phyloP scores from a whole-genome alignment of 495 filamentous ascomycete genomes.

The Opeltia flavorubescens region DNA sequence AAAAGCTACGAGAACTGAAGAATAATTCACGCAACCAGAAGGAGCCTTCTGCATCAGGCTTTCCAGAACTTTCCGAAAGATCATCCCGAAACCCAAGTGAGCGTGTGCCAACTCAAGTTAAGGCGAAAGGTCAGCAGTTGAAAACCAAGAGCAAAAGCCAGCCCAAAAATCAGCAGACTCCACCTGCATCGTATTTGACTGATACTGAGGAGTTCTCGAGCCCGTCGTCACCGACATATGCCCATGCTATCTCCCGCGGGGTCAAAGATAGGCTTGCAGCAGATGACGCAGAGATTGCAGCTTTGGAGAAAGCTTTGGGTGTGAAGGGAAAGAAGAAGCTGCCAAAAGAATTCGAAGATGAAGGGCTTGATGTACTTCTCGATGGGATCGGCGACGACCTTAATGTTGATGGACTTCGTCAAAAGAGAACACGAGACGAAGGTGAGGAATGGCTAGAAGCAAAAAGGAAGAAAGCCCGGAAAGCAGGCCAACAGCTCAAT shows the following conservation, averaged over 20 bases:
- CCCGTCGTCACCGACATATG: constrained; percentile 12
- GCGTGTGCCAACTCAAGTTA: background rate
- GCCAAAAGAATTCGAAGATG: constrained; percentile 65
- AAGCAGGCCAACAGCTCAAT: background rate
- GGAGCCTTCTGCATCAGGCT: no score
- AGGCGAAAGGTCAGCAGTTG: background rate
- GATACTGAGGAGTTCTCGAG: background rate
- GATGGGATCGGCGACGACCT: constrained; percentile 48
- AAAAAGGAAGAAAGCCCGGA: constrained; percentile 52
- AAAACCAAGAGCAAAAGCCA: background rate
- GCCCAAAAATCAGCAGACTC: background rate
- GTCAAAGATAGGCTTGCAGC: constrained; percentile 50
- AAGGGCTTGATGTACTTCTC: constrained; percentile 69
- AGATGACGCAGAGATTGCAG: constrained; percentile 80
- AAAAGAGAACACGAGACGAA: constrained; percentile 39
- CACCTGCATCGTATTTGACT: background rate
- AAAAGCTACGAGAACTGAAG: constrained; percentile 25
- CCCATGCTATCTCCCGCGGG: constrained; percentile 35
- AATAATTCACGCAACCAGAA: no score
- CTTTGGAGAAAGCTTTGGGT: constrained; percentile 77
- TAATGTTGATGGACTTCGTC: constrained; percentile 22
- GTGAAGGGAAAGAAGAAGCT: constrained; percentile 64
- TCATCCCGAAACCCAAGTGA: background rate
- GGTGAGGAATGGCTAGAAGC: constrained; percentile 42
- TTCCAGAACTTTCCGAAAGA: no score